Conservation (phyloP, 169 alveolate genomes). For the Theileria equi region DNA sequence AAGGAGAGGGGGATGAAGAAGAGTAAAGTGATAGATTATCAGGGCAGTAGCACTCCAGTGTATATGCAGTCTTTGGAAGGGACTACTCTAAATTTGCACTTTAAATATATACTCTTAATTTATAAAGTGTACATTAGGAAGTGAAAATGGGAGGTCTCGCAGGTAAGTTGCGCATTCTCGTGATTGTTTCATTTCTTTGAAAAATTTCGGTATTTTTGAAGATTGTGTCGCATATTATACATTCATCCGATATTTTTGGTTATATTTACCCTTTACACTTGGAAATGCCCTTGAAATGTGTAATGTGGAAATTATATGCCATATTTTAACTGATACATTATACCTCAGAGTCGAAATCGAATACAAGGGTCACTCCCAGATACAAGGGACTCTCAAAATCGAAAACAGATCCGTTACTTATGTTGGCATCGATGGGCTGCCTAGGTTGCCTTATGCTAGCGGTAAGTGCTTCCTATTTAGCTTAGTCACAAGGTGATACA, state of each 20-base stretch:
- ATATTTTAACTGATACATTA: not conserved
- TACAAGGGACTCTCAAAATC: not conserved
- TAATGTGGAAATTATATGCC: no score
- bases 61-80: not conserved
- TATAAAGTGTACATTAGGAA: not conserved
- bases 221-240: no score
- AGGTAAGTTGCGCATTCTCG: no score
- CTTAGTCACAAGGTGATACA: not conserved
- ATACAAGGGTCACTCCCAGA: not conserved
- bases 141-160: no score
- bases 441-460: not conserved
- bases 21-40: slow-evolving; percentile 4
- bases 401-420: not conserved
- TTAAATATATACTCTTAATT: not conserved
- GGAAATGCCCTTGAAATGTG: no score
- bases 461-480: not conserved
- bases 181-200: no score
- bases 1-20: slow-evolving; percentile 17
- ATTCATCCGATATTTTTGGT: no score
- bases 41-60: not conserved
- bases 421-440: slow-evolving; percentile 2
- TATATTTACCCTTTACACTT: no score
- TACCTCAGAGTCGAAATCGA: not conserved
- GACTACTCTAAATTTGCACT: not conserved
- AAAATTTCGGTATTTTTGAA: no score